Base-by-base conservation (phyloP, 805 yeast genomes). In the Wickerhamomyces pijperi region DNA sequence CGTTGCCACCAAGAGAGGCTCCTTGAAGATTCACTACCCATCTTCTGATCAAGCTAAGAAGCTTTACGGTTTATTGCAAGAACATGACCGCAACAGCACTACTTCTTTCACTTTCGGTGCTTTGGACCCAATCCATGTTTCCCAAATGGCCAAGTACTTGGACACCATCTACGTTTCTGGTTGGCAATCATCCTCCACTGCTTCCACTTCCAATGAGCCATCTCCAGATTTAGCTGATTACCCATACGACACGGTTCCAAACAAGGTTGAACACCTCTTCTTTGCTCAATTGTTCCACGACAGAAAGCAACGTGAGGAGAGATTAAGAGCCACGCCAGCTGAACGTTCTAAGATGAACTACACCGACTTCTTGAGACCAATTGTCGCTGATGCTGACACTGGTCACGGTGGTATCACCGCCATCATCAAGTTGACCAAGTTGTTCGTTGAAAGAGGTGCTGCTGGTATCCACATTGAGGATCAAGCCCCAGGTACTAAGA, bases 361-460 rank as follows among this genome's bases (percentile, higher is more conserved):
- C 63, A 81, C 70, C 40, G 98, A 90, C 67, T 90, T 82, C 64
- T 66, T 90, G 59, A 78, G 96, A 54, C 98, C 98, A 42, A 85
- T 90, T 52, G 73, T 90, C 53, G 97, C 97, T 34, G 98, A 90
- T 61, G 98, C 90, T 50, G 98, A 90, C 65, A 92, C 97, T 42
- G 98, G 98, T 51, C 97, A 90, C 62, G 98, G 98, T 65, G 97
- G 98, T 60, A 73, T 87, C 53, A 88, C 97, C 43, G 97, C 97
- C 41, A 86, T 86, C 50, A 82, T 87, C 67, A 90, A 90, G 67
- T 76, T 90, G 61, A 87, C 96, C 55, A 90, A 90, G 70, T 72
- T 90, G 78, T 90, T 90, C 59, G 84, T 90, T 53, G 97, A 90
- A 69, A 78, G 94, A 55, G 97, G 97, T 63, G 98, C 97, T 41